Evolutionary conservation across 768 basidiomycete species (phyloP).

Genomic region (Tricholoma bakamatsutake): DNA sequence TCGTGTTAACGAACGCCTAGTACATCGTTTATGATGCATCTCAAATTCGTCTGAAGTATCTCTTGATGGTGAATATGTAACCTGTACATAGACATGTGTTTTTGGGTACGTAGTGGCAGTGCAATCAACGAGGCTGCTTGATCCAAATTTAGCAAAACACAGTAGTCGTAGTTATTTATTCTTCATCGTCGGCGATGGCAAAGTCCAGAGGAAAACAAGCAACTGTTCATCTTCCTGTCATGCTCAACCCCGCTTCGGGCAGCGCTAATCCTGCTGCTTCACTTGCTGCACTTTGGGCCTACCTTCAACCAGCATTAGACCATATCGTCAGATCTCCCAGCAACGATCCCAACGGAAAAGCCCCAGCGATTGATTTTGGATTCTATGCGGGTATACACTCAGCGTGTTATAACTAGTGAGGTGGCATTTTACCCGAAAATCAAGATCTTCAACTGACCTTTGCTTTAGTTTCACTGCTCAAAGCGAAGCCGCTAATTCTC

Average conservation of each 20-base stretch:
- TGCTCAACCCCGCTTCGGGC: constrained; percentile 51
- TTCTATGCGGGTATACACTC: constrained; percentile 78
- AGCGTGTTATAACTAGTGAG: constrained; percentile 77
- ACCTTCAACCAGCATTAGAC: constrained; percentile 68
- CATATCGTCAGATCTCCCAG: constrained; percentile 71
- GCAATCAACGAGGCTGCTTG: background rate
- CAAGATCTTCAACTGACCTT: constrained; percentile 13
- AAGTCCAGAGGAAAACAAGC: constrained; percentile 28
- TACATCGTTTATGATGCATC: constrained; percentile 57
- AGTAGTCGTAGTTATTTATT: background rate
- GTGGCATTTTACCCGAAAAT: constrained; percentile 16
- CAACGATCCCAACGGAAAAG: constrained; percentile 48
- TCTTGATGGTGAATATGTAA: constrained; percentile 51
- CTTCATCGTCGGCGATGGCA: constrained; percentile 10
- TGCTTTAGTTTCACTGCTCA: constrained; percentile 46
- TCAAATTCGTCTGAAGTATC: constrained; percentile 53
- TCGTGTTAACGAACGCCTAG: constrained; percentile 22
- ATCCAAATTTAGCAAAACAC: background rate
- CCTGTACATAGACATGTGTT: background rate
- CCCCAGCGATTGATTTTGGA: constrained; percentile 63
- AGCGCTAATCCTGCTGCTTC: constrained; percentile 74
- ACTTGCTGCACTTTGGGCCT: constrained; percentile 66
- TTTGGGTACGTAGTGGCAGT: background rate
- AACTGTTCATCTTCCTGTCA: constrained; percentile 20
- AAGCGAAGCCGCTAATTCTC: constrained; percentile 37